Evolutionary conservation across 345 rosid genomes (phyloP).

Genomic region (Brassica incana): DNA sequence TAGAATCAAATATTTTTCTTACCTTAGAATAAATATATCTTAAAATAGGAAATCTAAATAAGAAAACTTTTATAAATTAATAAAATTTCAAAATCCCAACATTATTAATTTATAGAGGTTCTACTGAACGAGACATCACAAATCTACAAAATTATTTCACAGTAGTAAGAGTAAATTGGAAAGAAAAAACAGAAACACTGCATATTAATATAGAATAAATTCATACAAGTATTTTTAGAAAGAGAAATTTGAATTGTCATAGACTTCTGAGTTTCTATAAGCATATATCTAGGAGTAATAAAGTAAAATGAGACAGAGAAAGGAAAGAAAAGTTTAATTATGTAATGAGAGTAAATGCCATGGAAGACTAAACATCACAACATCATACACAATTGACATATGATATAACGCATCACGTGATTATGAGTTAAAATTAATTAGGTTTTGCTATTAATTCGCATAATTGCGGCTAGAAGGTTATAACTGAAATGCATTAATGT

Average conservation of each 20-base stretch:
- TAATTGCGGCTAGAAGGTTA: not conserved
- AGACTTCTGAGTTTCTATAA: not conserved
- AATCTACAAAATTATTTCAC: not conserved
- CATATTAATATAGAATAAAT: not conserved
- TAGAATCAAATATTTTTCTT: too few species aligned
- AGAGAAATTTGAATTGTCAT: not conserved
- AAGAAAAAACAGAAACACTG: too few species aligned
- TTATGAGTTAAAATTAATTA: not conserved
- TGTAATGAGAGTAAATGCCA: not conserved
- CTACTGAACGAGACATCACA: not conserved
- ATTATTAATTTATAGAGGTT: too few species aligned
- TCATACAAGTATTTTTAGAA: not conserved
- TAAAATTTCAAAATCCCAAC: too few species aligned
- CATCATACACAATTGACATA: not conserved
- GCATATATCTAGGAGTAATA: not conserved
- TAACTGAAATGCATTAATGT: not conserved
- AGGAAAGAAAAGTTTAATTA: not conserved
- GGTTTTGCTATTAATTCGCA: not conserved
- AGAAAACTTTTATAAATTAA: too few species aligned
- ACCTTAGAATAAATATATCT: too few species aligned
- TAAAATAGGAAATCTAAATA: too few species aligned
- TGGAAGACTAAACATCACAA: not conserved
- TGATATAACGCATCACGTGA: not conserved
- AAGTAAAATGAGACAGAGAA: not conserved
- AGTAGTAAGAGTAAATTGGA: not conserved